Base-by-base conservation (phyloP, 371 early-diverging fungal species). In the Lichtheimia ramosa region DNA sequence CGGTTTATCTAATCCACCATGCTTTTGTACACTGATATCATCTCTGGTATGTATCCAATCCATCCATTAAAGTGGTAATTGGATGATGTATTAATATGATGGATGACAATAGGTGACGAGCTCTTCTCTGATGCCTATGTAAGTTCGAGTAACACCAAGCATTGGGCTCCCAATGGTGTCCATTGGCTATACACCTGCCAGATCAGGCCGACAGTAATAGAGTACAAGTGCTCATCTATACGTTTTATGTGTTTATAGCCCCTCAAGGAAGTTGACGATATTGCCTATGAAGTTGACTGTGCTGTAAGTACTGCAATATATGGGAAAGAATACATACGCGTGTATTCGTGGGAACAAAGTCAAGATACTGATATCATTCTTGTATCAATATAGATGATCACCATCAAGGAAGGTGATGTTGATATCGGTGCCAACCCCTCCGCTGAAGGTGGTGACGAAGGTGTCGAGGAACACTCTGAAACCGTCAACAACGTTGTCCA, bases 341-440 rank as follows among this genome's bases (percentile, higher is more conserved):
- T 27, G 5, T 10, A 34, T 34, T 8, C 34, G 34, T 34, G 34
- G 34, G 34, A 34, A 34, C 27, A 27, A 27, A 27, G 27, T n/a
- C n/a, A n/a, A n/a, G 27, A 1, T 34, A 10, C 34, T 34, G 1
- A 15, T 15, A 25, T 20, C 13, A 24, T 49, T 40, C 25, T 13
- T 52, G 10, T 52, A 13, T 12, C 16, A 25, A 25, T 18, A 27
- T 61, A 69, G 71, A 85, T 89, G 85, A 78, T 92, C 74, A 77
- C 77, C 40, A 58, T 90, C 64, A 67, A 65, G 16, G 84, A 74
- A 24, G 95, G 81, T 62, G 87, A 93, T 60, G 79, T 95, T 58
- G 91, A 96, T 71, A 94, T 91, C 65, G 96, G 96, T 81, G 96
- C 94, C 79, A 95, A 95, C 85, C 87, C 96, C 58, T 94, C 96